Conservation (phyloP, 371 early-diverging fungal genomes). For the Mortierella sp. region DNA sequence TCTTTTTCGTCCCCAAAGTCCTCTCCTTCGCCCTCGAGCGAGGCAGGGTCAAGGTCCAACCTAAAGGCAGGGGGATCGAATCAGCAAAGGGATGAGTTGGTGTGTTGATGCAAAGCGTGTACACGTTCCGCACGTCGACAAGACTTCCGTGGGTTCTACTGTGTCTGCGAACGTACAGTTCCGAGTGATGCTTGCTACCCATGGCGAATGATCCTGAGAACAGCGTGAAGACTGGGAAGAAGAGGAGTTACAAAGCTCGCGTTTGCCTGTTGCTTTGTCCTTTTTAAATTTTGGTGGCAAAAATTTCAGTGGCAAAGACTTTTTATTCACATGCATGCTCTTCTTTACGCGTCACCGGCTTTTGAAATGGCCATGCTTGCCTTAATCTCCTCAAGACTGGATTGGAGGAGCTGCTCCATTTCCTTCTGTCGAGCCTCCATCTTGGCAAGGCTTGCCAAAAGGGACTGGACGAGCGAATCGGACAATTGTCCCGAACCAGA, state of each 20-base stretch:
- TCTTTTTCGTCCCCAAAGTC: conserved; percentile 25
- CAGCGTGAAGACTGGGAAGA: too few species aligned
- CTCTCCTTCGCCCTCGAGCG: conserved; percentile 24
- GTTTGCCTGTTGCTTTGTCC: too few species aligned
- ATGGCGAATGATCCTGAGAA: too few species aligned
- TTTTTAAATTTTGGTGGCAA: conserved; percentile 19
- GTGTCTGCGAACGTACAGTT: too few species aligned
- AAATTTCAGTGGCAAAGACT: too few species aligned
- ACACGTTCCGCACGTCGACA: background rate
- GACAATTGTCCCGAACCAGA: conserved; percentile 12
- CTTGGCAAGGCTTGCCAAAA: conserved; percentile 36
- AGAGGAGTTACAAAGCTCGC: too few species aligned
- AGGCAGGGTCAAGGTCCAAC: conserved; percentile 8
- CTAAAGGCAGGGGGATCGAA: background rate
- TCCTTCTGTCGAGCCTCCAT: conserved; percentile 48
- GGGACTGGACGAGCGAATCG: conserved; percentile 29
- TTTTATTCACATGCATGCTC: too few species aligned
- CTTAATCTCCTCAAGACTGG: conserved; percentile 17
- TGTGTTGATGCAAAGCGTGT: background rate
- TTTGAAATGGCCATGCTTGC: conserved; percentile 15
- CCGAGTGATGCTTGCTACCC: too few species aligned
- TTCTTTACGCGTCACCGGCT: conserved; percentile 12
- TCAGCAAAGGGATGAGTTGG: background rate
- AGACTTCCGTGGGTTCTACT: background rate
- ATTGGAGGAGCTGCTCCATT: conserved; percentile 27